Evolutionary conservation across 345 rosid genomes (phyloP).

Genomic region (Arabis alpina): DNA sequence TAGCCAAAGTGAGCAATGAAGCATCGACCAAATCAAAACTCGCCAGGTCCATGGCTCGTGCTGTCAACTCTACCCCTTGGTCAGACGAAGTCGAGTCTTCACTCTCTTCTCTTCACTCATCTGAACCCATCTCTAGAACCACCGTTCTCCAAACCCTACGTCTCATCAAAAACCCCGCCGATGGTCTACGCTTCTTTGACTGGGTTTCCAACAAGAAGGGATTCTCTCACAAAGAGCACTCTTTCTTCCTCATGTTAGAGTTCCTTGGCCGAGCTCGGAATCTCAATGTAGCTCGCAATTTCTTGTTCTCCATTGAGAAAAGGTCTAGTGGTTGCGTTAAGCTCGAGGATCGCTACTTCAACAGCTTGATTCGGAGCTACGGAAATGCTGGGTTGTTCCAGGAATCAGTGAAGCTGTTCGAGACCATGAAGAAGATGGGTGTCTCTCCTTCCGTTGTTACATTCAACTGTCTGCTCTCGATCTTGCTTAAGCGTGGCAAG

Average conservation of each 20-base stretch:
- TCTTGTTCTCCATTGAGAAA: conserved; percentile 65
- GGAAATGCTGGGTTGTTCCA: conserved; percentile 71
- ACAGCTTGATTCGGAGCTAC: conserved; percentile 74
- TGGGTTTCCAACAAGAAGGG: conserved; percentile 54
- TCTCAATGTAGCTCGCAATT: conserved; percentile 75
- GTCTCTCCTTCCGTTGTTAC: conserved; percentile 73
- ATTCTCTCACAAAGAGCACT: conserved; percentile 54
- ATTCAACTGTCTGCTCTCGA: conserved; percentile 62
- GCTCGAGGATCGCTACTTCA: conserved; percentile 69
- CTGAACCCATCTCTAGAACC: conserved; percentile 59
- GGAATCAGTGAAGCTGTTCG: conserved; percentile 65
- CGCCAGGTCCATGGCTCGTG: conserved; percentile 58
- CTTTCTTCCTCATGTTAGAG: conserved; percentile 72
- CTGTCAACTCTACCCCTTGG: conserved; percentile 60
- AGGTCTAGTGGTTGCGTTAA: conserved; percentile 61
- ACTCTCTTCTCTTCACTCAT: conserved; percentile 52
- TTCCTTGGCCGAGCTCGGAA: conserved; percentile 62
- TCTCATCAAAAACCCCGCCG: conserved; percentile 54
- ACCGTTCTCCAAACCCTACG: conserved; percentile 61
- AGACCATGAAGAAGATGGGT: conserved; percentile 67
- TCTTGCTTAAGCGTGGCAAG: conserved; percentile 72
- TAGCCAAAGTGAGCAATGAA: background rate
- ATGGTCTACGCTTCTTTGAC: conserved; percentile 69
- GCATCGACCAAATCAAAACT: conserved; percentile 48
- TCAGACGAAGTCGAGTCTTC: conserved; percentile 64